Evolutionary conservation across 2,329 filamentous ascomycete species (phyloP).

Genomic region (Plenodomus tracheiphilus): DNA sequence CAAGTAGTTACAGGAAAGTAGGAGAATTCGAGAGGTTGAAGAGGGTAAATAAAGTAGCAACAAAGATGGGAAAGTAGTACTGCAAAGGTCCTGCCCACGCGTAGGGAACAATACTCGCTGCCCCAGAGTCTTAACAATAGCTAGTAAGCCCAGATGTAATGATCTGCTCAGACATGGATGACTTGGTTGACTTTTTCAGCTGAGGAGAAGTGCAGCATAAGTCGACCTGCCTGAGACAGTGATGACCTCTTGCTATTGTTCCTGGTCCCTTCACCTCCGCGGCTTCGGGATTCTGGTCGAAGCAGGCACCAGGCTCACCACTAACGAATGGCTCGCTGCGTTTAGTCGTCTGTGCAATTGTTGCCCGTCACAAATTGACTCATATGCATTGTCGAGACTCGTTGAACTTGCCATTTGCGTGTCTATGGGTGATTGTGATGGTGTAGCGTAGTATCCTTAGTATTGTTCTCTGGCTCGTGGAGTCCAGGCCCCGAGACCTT

Average conservation of each 20-base stretch:
- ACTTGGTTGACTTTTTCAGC: slow-evolving; percentile 8
- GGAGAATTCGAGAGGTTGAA: not conserved
- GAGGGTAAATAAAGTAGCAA: slow-evolving; percentile 6
- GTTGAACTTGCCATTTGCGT: slow-evolving; percentile 14
- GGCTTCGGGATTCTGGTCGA: slow-evolving; percentile 3
- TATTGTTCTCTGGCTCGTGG: slow-evolving; percentile 38
- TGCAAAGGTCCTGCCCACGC: not conserved
- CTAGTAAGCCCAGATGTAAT: not conserved
- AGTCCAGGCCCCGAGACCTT: slow-evolving; percentile 21
- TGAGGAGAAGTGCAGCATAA: not conserved
- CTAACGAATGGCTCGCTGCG: slow-evolving; percentile 9
- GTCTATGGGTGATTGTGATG: slow-evolving; percentile 7
- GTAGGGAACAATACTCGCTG: not conserved
- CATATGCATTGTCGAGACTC: slow-evolving; percentile 1
- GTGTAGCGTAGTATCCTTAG: slow-evolving; percentile 29
- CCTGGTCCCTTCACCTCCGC: slow-evolving; percentile 10
- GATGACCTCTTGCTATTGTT: slow-evolving; percentile 28
- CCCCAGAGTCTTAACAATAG: slow-evolving; percentile 4
- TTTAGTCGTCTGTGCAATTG: slow-evolving; percentile 15
- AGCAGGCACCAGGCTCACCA: slow-evolving; percentile 1
- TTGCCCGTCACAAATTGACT: slow-evolving; percentile 3
- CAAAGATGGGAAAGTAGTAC: not conserved
- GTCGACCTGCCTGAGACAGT: slow-evolving; percentile 8
- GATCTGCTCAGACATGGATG: not conserved
- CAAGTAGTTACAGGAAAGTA: slow-evolving; percentile 1